Percentiles rank a stretch among this genome's conserved stretches.
Conservation (phyloP, 2,329 filamentous ascomycete species). For the Aspergillus sp. region DNA sequence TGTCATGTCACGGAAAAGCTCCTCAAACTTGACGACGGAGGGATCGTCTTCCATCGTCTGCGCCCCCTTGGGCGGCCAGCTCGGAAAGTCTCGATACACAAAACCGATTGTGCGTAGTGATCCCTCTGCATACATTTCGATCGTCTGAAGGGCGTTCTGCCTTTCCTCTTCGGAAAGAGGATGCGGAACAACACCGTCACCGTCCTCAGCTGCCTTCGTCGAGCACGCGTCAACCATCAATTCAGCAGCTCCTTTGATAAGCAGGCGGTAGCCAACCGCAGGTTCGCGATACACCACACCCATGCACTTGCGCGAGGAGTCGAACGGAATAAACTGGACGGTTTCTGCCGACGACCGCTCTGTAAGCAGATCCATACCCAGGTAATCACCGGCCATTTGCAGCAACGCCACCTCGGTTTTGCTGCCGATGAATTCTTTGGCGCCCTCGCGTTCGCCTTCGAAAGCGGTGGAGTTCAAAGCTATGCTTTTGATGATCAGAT, state of each 20-base stretch:
- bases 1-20: conserved; percentile 62
- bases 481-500: conserved; percentile 34
- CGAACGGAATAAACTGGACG: conserved; percentile 63
- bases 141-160: conserved; percentile 21
- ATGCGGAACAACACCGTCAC: conserved; percentile 16
- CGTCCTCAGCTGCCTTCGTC: conserved; percentile 23
- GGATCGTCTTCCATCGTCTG: conserved; percentile 51
- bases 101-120: conserved; percentile 69
- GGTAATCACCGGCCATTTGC: conserved; percentile 56
- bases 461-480: conserved; percentile 59
- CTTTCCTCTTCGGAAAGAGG: conserved; percentile 18
- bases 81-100: conserved; percentile 62
- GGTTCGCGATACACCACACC: conserved; percentile 36
- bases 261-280: conserved; percentile 32
- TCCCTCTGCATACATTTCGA: conserved; percentile 37
- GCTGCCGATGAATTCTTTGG: conserved; percentile 60
- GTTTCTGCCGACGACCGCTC: conserved; percentile 53
- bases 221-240: conserved; percentile 33
- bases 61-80: conserved; percentile 55
- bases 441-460: conserved; percentile 61
- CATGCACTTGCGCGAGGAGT: conserved; percentile 64
- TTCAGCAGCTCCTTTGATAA: conserved; percentile 42
- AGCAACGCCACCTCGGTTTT: conserved; percentile 70
- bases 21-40: conserved; percentile 55
- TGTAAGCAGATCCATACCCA: conserved; percentile 58